A percentile compares a stretch with the other conserved stretches of the same genome.
phyloP scores from a whole-genome alignment of 768 basidiomycete species.

The Candolleomyces aberdarensis region DNA sequence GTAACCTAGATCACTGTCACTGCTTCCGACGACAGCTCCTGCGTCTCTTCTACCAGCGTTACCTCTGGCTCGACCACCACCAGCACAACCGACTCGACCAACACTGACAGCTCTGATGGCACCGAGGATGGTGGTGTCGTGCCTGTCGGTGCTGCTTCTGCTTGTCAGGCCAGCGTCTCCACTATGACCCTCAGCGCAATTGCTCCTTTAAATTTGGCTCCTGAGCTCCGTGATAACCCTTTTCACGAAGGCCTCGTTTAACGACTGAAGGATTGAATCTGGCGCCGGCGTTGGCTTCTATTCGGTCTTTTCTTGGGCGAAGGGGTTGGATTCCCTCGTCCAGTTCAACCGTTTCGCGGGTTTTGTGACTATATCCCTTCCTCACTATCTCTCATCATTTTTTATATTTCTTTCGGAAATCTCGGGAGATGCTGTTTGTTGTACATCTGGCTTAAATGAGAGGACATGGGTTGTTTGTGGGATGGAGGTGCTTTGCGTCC shows the following conservation, averaged over 20 bases:
- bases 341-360: background rate
- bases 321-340: background rate
- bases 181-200: conserved; percentile 39
- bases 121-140: conserved; percentile 6
- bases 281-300: background rate
- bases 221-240: conserved; percentile 15
- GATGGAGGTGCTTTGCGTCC: too few species aligned
- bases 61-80: conserved; percentile 16
- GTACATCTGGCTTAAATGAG: background rate
- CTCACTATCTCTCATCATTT: too few species aligned
- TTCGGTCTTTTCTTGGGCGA: background rate
- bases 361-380: background rate
- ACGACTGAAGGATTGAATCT: background rate
- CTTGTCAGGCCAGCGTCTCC: conserved; percentile 38
- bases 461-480: background rate
- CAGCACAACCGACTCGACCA: conserved; percentile 6
- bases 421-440: background rate
- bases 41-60: conserved; percentile 22
- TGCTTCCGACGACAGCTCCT: conserved; percentile 35
- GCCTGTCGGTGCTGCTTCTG: conserved; percentile 40
- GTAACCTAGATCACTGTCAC: conserved; percentile 36
- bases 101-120: conserved; percentile 4
- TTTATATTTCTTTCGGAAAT: background rate
- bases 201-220: conserved; percentile 33
- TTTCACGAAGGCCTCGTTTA: background rate